phyloP scores from a whole-genome alignment of 2,329 filamentous ascomycete genomes.

The Ilyonectria sp. region DNA sequence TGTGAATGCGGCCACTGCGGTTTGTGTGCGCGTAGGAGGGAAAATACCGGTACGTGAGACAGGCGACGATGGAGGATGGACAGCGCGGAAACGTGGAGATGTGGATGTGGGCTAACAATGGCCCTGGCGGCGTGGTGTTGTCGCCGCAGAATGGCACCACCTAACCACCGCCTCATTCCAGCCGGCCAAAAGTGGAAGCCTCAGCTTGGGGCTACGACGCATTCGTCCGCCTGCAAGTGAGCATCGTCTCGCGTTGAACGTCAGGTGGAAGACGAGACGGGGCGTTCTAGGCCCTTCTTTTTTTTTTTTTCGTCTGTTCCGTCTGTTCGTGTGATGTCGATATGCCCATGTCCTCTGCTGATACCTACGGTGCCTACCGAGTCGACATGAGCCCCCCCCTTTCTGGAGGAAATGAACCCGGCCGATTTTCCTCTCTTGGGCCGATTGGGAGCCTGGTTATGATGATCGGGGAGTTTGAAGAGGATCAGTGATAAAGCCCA shows the following conservation, averaged over 20 bases:
- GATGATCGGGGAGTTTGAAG: neutral
- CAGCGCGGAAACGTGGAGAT: constrained; percentile 25
- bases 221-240: neutral
- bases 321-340: neutral
- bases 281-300: neutral
- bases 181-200: neutral
- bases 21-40: neutral
- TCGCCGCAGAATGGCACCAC: constrained; percentile 39
- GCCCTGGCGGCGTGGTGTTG: constrained; percentile 39
- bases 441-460: constrained; percentile 16
- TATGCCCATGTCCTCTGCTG: neutral
- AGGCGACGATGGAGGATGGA: constrained; percentile 1
- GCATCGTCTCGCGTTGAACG: neutral
- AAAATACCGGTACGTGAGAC: neutral
- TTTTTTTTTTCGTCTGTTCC: neutral
- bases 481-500: neutral
- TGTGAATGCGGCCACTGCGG: constrained; percentile 5
- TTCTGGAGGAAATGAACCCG: constrained; percentile 1
- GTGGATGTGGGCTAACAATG: constrained; percentile 24
- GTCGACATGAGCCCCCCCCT: neutral
- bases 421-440: constrained; percentile 19
- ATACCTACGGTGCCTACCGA: no score
- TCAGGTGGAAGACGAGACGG: neutral
- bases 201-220: constrained; percentile 3
- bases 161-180: constrained; percentile 24